Base-by-base conservation (phyloP, 1,284 basidiomycete genomes). In the Sparassis latifolia region DNA sequence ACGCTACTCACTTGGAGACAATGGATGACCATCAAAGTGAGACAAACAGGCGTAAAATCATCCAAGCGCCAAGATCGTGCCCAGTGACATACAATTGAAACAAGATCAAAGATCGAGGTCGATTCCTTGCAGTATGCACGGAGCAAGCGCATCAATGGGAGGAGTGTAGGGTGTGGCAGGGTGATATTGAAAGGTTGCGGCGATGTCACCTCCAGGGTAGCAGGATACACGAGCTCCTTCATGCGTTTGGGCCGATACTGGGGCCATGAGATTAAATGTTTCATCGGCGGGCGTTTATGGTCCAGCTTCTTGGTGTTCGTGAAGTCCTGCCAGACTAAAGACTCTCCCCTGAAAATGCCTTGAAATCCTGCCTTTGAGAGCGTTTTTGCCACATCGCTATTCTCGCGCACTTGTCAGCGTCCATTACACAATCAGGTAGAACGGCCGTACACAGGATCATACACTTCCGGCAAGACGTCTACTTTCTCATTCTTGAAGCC, bases 1-100 rank as follows among this genome's bases (percentile, higher is more conserved):
- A 20, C 20, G 20, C 20, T 54, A 1, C 47, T 28, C 29, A 54
- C 55, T 47, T 54, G 55, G 20, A 54, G 33, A n/a, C 31, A 38
- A 1, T 35, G 40, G 28, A 52, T 49, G 20, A 47, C 40, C 39
- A 56, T 43, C 7, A 56, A 31, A 3, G 55, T 46, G 5, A 54
- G 5, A 44, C 44, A 47, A 4, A 38, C 40, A 3, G 52, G 52
- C 5, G 42, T 39, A 33, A 56, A 41, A 7, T 48, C 46, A 3
- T 32, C 30, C 9, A 54, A 7, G 4, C 44, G 35, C 30, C 20
- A 28, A 9, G 55, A 56, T 10, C 42, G 52, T 20, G 42, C 37
- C 49, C 45, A 56, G 32, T 48, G 3, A 9, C 33, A 52, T 10
- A 40, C 27, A 7, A 51, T 28, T 5, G 46, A 29, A 12, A 52